Base-by-base conservation (phyloP, 2,329 filamentous ascomycete species). In the Chrysoporthe cubensis region DNA sequence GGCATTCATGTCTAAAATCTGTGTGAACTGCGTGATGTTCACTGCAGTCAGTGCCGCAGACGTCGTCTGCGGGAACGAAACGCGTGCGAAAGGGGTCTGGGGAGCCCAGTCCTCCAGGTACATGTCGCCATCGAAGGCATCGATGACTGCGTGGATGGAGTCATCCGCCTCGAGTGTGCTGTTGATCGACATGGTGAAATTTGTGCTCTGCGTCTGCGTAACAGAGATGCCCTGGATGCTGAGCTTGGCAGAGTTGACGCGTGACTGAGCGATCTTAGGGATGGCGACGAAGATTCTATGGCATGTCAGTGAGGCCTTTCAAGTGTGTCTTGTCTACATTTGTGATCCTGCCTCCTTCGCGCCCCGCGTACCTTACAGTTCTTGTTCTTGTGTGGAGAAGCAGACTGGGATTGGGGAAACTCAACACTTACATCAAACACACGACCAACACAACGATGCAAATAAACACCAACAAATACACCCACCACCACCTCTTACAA, bases 401-500 rank as follows among this genome's bases (percentile, higher is more conserved):
- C 34, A 26, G 26, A 16, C 26, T 40, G 43, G 34, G 21, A 37
- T 14, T n/a, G 40, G n/a, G 40, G 58, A 56, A 57, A 56, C 26
- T 40, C 40, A 64, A 21, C n/a, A 84, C 87, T 84, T 80, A 90
- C 88, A 90, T 76, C 50, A 88, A 79, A 50, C 86, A 80, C 21
- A 91, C 83, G 48, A 88, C 79, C 16, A 91, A 76, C 44, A 88
- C 80, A 56, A 84, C 75, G 57, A 88, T 76, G 69, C 82, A 71
- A 66, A 84, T 74, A 63, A 87, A 75, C 18, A 81, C 75, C 67
- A 90, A 78, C 68, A 89, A 75, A 72, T 88, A 82, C 70, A 82
- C 73, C 88, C 88, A 90, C 88, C 88, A 90, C 72, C 85, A 89
- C 72, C 80, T 82, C 74, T 78, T 82, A 75, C 83, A 84, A 74